Evolutionary conservation across 148 eudicot genomes (phyloP), one percentile per base, ranked within the genome.

Genomic region (Arctostaphylos glauca): DNA sequence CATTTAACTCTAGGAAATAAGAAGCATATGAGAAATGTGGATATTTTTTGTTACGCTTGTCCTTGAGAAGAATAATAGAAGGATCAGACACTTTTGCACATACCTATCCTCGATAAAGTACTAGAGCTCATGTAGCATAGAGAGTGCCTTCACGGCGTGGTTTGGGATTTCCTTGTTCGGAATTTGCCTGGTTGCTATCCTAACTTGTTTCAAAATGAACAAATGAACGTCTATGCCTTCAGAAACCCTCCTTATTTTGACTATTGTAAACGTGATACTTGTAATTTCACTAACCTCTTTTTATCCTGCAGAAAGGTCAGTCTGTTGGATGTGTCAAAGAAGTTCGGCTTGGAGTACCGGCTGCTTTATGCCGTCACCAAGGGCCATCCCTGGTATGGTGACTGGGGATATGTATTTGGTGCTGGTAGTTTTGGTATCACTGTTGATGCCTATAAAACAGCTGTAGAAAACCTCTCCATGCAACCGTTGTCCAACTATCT

Each of bases 321-420:
- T 87, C 94, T 95, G 84, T 92, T 92, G 95, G 98, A 95, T 88
- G 98, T 95, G 16, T 95, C 98, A n/a, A 95, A 92, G 85, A 95
- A 95, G 89, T 90, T 87, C 68, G 98, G 98, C 62, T 56, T 95
- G 86, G 97, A 95, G 73, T 92, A 92, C 83, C 90, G 98, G 13
- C 89, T 95, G 70, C 95, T 95, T 76, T 90, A 93, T 89, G 93
- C 97, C 44, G 76, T 91, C 71, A 84, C 84, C 66, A 92, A 89
- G 72, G 98, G 95, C 75, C 88, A 85, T 78, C 91, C 98, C 44
- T 95, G 98, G 98, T 95, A 95, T 87, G 97, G 98, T 68, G 91
- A 95, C 60, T 95, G 98, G 98, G 95, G 97, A 15, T 95, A 92
- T 78, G 90, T 91, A 80, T 95, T 95, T 90, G 97, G 98, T 53